These are phyloP conservation scores for Solanum pinnatisectum DNA, from an alignment of 257 asterid species.

Conservation along the genomic window DNA sequence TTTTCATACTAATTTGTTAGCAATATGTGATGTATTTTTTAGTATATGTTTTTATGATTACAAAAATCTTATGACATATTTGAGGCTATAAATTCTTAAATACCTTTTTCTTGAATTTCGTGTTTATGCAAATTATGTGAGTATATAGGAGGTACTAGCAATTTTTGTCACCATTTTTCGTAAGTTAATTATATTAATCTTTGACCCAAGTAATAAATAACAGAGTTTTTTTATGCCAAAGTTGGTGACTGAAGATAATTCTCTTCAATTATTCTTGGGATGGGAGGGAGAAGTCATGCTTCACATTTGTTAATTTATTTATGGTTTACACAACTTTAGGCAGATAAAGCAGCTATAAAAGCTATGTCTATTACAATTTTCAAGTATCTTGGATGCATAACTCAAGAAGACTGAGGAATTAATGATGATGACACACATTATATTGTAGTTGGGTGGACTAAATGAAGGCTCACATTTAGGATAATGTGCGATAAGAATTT, in stretches of 20 bases:
- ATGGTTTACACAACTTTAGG: too few relatives aligned
- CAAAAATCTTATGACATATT: background rate
- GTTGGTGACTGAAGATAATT: background rate
- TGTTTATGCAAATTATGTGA: background rate
- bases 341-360: too few relatives aligned
- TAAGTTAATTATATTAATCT: too few relatives aligned
- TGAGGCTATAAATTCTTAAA: background rate
- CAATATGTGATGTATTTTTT: background rate
- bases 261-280: too few relatives aligned
- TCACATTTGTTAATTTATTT: too few relatives aligned
- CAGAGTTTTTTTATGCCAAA: background rate
- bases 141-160: background rate
- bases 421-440: background rate
- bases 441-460: background rate
- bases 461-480: background rate
- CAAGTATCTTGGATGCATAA: too few relatives aligned
- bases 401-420: too few relatives aligned
- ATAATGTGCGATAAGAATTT: too few relatives aligned
- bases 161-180: background rate
- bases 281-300: background rate
- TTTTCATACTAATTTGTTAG: background rate
- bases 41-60: background rate
- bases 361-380: too few relatives aligned
- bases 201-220: background rate
- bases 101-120: background rate